phyloP scores from a whole-genome alignment of 1,284 basidiomycete species.

The Cerrena zonata region DNA sequence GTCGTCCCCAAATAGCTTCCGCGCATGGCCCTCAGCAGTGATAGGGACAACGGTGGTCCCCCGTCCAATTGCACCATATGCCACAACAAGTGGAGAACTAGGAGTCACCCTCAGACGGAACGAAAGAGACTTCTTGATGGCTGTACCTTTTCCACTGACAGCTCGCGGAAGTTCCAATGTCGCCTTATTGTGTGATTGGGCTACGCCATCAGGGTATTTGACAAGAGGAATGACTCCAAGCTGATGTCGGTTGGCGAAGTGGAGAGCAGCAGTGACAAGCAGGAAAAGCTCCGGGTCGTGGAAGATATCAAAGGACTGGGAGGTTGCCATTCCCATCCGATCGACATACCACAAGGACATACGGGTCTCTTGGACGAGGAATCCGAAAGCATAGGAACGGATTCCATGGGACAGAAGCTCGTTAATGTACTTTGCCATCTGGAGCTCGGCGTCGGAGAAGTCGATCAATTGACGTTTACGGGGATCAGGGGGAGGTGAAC shows the following conservation, averaged over 20 bases:
- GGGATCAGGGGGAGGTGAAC: too few relatives aligned
- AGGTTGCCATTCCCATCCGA: slow-evolving; percentile 15
- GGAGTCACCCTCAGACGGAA: neutral
- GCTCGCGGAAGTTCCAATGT: neutral
- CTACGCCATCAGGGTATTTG: neutral
- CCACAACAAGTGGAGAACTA: neutral
- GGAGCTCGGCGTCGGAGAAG: slow-evolving; percentile 1
- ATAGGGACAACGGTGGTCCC: slow-evolving; percentile 9
- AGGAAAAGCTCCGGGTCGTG: slow-evolving; percentile 13
- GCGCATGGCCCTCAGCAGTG: neutral
- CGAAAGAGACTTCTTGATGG: neutral
- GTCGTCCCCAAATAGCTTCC: neutral
- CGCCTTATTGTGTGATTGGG: neutral
- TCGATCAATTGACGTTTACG: too few relatives aligned
- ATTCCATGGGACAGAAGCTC: slow-evolving; percentile 2
- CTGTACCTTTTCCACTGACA: neutral
- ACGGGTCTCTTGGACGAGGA: slow-evolving; percentile 14
- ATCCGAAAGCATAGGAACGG: slow-evolving; percentile 12
- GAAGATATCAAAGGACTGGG: slow-evolving; percentile 15
- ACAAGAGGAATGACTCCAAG: slow-evolving; percentile 1
- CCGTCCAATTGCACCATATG: slow-evolving; percentile 4
- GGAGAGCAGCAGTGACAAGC: slow-evolving; percentile 14
- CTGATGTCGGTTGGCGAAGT: neutral
- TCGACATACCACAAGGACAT: slow-evolving; percentile 23
- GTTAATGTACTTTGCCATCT: neutral